These are phyloP conservation scores for Caloboletus firmus DNA, from an alignment of 1,284 basidiomycete species.

Conservation along the genomic window DNA sequence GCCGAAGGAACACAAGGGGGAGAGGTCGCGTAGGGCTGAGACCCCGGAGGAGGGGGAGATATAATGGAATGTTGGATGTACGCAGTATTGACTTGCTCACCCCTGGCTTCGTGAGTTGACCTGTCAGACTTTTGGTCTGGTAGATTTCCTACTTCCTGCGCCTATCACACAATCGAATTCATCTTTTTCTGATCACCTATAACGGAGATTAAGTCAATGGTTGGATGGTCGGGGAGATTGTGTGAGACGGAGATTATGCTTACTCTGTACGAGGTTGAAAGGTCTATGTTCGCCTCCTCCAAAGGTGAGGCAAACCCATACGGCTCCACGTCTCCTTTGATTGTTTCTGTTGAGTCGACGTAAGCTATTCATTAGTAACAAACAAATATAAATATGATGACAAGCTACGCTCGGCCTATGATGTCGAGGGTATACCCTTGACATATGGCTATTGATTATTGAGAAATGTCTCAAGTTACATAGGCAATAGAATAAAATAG, in stretches of 20 bases:
- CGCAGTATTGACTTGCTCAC: conserved; percentile 1
- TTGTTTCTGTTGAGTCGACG: no score
- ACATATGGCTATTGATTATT: no score
- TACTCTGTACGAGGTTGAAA: background rate
- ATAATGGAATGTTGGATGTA: conserved; percentile 34
- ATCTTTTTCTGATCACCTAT: conserved; percentile 4
- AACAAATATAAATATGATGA: no score
- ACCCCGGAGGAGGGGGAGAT: conserved; percentile 85
- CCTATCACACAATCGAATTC: background rate
- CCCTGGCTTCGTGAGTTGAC: background rate
- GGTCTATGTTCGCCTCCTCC: conserved; percentile 2
- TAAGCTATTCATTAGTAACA: no score
- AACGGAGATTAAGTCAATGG: background rate
- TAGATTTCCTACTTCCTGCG: background rate
- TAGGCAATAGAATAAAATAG: no score
- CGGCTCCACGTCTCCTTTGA: background rate
- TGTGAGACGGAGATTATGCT: background rate
- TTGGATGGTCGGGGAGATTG: background rate
- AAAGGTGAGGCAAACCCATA: conserved; percentile 11
- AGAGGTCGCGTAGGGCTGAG: conserved; percentile 46
- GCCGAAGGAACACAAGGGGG: conserved; percentile 42
- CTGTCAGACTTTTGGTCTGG: background rate
- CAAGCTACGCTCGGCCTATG: no score
- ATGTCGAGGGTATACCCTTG: no score
- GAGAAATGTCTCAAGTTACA: no score